phyloP scores from a whole-genome alignment of 805 yeast species.

The Yamadazyma paraphyllophila region DNA sequence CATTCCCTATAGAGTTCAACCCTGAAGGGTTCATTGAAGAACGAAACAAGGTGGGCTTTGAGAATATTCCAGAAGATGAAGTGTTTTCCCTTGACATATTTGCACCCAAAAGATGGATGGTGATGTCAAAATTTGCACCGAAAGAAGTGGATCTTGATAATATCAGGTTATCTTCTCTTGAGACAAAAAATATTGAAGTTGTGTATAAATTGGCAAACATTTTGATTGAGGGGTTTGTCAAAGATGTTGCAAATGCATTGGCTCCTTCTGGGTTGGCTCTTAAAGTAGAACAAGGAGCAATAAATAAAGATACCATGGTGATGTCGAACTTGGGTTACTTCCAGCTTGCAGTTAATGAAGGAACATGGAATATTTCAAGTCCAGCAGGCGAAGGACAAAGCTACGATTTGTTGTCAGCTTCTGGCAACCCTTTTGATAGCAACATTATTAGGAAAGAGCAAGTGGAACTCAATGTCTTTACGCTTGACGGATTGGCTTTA shows the following conservation, averaged over 20 bases:
- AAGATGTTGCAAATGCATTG: conserved; percentile 37
- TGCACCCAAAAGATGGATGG: conserved; percentile 68
- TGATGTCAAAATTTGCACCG: conserved; percentile 46
- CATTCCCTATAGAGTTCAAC: conserved; percentile 29
- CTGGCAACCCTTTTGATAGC: conserved; percentile 38
- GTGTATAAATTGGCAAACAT: conserved; percentile 52
- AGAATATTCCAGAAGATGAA: conserved; percentile 12
- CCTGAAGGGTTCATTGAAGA: not conserved
- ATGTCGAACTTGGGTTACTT: conserved; percentile 84
- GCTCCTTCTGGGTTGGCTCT: conserved; percentile 55
- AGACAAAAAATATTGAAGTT: not conserved
- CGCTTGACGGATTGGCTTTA: conserved; percentile 46
- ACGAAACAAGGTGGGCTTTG: not conserved
- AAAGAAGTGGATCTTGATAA: conserved; percentile 52
- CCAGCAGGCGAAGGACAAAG: conserved; percentile 16
- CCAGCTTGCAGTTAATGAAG: conserved; percentile 74
- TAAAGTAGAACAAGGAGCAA: conserved; percentile 23
- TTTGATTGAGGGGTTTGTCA: conserved; percentile 69
- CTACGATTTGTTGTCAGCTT: conserved; percentile 36
- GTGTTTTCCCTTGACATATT: conserved; percentile 54
- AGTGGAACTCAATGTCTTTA: conserved; percentile 33
- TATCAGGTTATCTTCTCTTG: conserved; percentile 31
- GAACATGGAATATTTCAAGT: conserved; percentile 53
- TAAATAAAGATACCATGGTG: conserved; percentile 53
- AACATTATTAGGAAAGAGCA: conserved; percentile 23